Conservation (phyloP, 495 filamentous ascomycete species). For the Aspergillus sclerotiicarbonarius region DNA sequence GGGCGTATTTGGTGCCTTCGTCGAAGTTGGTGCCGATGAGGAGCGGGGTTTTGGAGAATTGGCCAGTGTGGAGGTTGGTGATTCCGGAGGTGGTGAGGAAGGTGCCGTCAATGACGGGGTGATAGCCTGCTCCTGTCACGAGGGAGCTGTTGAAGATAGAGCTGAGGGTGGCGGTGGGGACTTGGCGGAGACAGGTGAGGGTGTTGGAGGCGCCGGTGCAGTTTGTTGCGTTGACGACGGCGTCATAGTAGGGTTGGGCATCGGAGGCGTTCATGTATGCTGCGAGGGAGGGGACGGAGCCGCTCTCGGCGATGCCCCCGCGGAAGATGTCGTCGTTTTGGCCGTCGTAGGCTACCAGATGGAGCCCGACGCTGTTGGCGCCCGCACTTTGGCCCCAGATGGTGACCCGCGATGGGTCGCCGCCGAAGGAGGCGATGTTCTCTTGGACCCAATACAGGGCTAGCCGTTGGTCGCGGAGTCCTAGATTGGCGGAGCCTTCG, state of each 20-base stretch:
- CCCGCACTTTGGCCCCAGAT: conserved; percentile 64
- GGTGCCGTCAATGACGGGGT: conserved; percentile 52
- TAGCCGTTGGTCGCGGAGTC: conserved; percentile 51
- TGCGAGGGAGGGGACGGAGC: conserved; percentile 26
- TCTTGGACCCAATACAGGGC: conserved; percentile 53
- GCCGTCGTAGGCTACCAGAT: conserved; percentile 45
- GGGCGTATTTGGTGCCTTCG: conserved; percentile 51
- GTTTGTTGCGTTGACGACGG: conserved; percentile 27
- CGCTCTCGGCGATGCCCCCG: conserved; percentile 50
- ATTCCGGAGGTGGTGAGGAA: conserved; percentile 40
- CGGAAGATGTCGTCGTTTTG: conserved; percentile 52
- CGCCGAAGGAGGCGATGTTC: conserved; percentile 41
- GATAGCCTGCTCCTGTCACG: conserved; percentile 27
- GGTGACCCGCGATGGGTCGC: conserved; percentile 42
- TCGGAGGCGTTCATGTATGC: conserved; percentile 28
- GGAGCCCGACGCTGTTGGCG: conserved; percentile 43
- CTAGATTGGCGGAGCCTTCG: conserved; percentile 37
- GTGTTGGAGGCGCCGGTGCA: conserved; percentile 29
- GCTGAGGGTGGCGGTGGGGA: conserved; percentile 33
- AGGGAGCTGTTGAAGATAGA: conserved; percentile 28
- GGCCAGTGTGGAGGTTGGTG: conserved; percentile 24
- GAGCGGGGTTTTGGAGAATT: conserved; percentile 49
- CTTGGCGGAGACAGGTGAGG: conserved; percentile 34
- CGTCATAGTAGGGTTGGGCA: conserved; percentile 35
- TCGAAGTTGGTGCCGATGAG: conserved; percentile 51